phyloP scores from a whole-genome alignment of 2,329 filamentous ascomycete species.

The Camptophora hylomeconis region DNA sequence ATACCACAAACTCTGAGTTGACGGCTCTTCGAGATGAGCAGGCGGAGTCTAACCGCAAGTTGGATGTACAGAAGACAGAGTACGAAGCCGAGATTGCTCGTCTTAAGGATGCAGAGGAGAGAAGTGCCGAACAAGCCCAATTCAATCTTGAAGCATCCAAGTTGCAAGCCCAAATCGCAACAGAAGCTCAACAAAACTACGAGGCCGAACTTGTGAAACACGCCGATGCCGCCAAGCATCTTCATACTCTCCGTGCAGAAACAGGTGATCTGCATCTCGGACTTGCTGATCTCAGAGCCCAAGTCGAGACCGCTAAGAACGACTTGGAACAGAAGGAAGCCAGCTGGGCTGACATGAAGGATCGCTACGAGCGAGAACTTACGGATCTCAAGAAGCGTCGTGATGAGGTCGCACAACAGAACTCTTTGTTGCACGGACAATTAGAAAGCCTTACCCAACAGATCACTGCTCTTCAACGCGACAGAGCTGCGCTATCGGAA shows the following conservation, averaged over 20 bases:
- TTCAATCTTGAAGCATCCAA: conserved; percentile 87
- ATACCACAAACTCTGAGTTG: conserved; percentile 68
- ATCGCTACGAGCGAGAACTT: conserved; percentile 73
- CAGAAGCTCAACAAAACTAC: conserved; percentile 87
- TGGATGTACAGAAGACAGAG: conserved; percentile 69
- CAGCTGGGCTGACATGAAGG: conserved; percentile 74
- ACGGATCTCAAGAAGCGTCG: conserved; percentile 63
- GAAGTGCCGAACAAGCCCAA: conserved; percentile 64
- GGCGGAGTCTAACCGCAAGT: conserved; percentile 55
- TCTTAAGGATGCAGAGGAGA: conserved; percentile 71
- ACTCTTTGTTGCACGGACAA: conserved; percentile 79
- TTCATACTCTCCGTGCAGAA: conserved; percentile 67
- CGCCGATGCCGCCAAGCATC: conserved; percentile 77
- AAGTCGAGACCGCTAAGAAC: conserved; percentile 75
- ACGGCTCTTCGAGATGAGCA: conserved; percentile 68
- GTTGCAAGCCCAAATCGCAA: conserved; percentile 83
- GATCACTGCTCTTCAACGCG: conserved; percentile 67
- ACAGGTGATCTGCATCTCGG: conserved; percentile 73
- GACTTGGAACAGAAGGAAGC: conserved; percentile 67
- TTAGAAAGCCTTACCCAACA: conserved; percentile 72
- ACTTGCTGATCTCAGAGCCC: conserved; percentile 58
- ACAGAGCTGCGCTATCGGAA: conserved; percentile 47
- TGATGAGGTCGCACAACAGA: conserved; percentile 77
- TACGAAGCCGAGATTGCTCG: conserved; percentile 68
- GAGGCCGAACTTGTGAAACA: conserved; percentile 91